phyloP scores from a whole-genome alignment of 805 yeast genomes.

The Yarrowia keelungensis region DNA sequence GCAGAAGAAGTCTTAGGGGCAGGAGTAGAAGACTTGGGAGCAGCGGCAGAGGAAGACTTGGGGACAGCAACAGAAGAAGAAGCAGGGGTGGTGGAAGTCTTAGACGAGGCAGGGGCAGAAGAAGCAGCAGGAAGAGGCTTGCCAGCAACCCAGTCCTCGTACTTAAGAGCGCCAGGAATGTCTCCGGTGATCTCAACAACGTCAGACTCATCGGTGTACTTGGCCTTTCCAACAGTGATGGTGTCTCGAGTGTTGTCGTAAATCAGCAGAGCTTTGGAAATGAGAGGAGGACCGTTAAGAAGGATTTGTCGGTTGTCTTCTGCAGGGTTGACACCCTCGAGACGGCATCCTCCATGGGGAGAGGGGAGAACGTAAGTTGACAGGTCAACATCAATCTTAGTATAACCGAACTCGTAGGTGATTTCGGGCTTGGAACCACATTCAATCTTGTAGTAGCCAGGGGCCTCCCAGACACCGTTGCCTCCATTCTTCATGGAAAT shows the following conservation, averaged over 20 bases:
- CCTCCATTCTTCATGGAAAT: neutral
- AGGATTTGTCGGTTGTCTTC: neutral
- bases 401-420: constrained; percentile 7
- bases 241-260: constrained; percentile 1
- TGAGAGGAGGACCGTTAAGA: neutral
- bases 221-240: constrained; percentile 4
- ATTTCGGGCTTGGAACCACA: neutral
- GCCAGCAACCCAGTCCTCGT: constrained; percentile 10
- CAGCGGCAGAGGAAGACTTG: neutral
- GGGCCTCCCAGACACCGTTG: neutral
- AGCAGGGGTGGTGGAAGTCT: neutral
- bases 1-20: constrained; percentile 3
- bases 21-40: neutral
- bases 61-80: neutral
- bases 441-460: neutral
- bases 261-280: constrained; percentile 3
- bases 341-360: constrained; percentile 4
- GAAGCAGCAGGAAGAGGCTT: neutral
- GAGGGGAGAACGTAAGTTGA: neutral
- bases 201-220: constrained; percentile 8
- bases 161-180: neutral
- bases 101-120: neutral
- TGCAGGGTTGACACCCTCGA: neutral
- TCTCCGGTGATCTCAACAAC: neutral
- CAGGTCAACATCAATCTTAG: constrained; percentile 1